Evolutionary conservation across 2,329 filamentous ascomycete species (phyloP), one percentile per base, ranked within the genome.

Genomic region (Penicillium occitanis): DNA sequence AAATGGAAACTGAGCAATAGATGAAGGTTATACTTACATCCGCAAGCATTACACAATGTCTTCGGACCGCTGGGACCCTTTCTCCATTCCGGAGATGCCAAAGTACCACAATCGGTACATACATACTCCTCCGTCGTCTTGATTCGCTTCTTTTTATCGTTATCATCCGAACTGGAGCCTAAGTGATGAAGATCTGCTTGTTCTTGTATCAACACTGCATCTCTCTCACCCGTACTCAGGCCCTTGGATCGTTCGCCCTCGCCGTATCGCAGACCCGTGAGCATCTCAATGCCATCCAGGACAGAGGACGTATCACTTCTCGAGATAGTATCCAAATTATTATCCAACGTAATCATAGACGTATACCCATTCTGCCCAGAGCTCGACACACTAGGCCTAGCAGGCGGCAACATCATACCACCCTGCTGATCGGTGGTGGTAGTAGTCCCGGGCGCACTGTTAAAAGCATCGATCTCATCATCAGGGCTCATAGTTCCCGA

Each of bases 71-170:
- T 92, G 0, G 94, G 94, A 0, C 94, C 94, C 77, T 97, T 97
- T 68, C 94, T 86, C 94, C 94, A 98, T 81, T 98, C 94, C 0
- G 94, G 94, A 17, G 92, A 96, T 74, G 97, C 93, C 48, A 96
- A 84, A 0, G 92, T 97, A 83, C 94, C 93, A 79, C 94, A 98
- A 77, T 97, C 94, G 1, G 92, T 94, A 78, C 94, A 98, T 44
- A 97, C 92, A 75, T 97, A 97, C 82, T 97, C 93, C 74, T 97
- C 86, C 19, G 59, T 51, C 25, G 66, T 67, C 76, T 97, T 97
- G 57, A 92, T 82, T 77, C 96, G 96, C 83, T 96, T 89, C 76
- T 90, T 96, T 78, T 96, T 93, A 68, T 92, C 90, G 0, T 86
- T 72, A 57, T 74, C 74, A 33, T 74, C 88, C 13, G 84, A 84